Evolutionary conservation across 306 rosid genomes (phyloP).

Genomic region (Morella rubra): DNA sequence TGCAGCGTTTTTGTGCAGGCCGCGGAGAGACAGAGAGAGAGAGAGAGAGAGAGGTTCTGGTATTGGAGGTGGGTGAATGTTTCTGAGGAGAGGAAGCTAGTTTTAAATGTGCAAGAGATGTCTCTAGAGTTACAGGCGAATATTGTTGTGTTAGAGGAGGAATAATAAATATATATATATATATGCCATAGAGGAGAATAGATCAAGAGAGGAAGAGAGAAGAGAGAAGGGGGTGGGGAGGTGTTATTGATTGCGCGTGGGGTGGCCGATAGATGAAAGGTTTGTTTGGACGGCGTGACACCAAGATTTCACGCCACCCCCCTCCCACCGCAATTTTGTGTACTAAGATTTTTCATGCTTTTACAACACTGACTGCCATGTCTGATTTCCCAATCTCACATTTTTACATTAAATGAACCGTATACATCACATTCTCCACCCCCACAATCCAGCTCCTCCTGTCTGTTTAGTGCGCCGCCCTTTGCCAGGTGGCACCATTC

Average conservation of each 20-base stretch:
- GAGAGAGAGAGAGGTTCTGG: not conserved
- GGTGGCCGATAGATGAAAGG: slow-evolving; percentile 68
- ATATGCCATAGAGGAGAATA: not conserved
- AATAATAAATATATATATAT: slow-evolving; percentile 32
- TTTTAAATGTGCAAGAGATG: slow-evolving; percentile 20
- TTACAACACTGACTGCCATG: not conserved
- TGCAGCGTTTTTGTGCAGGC: slow-evolving; percentile 30
- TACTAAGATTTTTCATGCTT: slow-evolving; percentile 33
- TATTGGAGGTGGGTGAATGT: slow-evolving; percentile 28
- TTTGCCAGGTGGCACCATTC: slow-evolving; percentile 52
- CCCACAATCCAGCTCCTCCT: slow-evolving; percentile 35
- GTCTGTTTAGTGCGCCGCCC: slow-evolving; percentile 76
- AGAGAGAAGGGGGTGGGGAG: slow-evolving; percentile 12
- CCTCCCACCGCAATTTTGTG: slow-evolving; percentile 49
- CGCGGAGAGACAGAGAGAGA: slow-evolving; percentile 14
- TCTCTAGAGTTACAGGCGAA: slow-evolving; percentile 1
- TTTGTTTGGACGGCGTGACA: slow-evolving; percentile 98
- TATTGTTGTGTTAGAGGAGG: slow-evolving; percentile 36
- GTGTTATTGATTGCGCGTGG: slow-evolving; percentile 92
- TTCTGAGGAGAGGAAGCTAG: slow-evolving; percentile 26
- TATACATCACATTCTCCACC: slow-evolving; percentile 24
- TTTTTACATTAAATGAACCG: not conserved
- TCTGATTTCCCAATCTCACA: not conserved
- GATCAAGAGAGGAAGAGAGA: not conserved
- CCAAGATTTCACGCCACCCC: slow-evolving; percentile 89